Evolutionary conservation across 768 basidiomycete genomes (phyloP), one percentile per base, ranked within the genome.

Genomic region (Leccinum rimulosum): DNA sequence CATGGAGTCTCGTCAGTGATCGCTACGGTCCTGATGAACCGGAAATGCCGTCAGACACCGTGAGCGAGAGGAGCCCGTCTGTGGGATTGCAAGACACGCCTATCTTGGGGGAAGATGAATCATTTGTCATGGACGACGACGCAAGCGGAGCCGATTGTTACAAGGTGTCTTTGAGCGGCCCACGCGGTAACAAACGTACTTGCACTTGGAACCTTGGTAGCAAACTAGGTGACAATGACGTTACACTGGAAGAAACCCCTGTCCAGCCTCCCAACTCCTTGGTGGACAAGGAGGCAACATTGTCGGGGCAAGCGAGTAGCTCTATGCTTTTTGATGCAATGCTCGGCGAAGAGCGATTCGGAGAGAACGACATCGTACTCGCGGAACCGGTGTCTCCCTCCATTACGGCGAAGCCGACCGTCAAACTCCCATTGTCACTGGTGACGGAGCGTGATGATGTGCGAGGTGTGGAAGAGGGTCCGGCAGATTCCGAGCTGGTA

Each of bases 391-490:
- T 27, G 10, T 50, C 50, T 7, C 50, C 52, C 33, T 52, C 43
- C 3, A 50, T 30, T 2, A 14, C 27, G 9, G 27, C 1, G 35
- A 11, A 33, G 7, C 62, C 53, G 22, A 48, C 58, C 17, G 53
- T 66, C 14, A 61, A 66, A n/a, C 62, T 66, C 49, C 66, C 65
- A 6, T 57, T 54, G 7, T 7, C 50, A n/a, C n/a, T 54, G n/a
- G 9, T 25, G 6, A 43, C 10, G 47, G 25, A 25, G 30, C 56
- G 56, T 6, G 56, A 57, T 22, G 49, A 52, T 1, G 5, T 49
- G 1, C 45, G 1, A 43, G 11, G 25, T 12, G 28, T 50, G 12
- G 54, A 56, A 27, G 28, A 31, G 17, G 43, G 9, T 12, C 22
- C 51, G 5, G 15, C 19, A 19, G 11, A 31, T 31, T 31, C 31